phyloP scores from a whole-genome alignment of 2,329 filamentous ascomycete species.

The Alternaria tenuissima region DNA sequence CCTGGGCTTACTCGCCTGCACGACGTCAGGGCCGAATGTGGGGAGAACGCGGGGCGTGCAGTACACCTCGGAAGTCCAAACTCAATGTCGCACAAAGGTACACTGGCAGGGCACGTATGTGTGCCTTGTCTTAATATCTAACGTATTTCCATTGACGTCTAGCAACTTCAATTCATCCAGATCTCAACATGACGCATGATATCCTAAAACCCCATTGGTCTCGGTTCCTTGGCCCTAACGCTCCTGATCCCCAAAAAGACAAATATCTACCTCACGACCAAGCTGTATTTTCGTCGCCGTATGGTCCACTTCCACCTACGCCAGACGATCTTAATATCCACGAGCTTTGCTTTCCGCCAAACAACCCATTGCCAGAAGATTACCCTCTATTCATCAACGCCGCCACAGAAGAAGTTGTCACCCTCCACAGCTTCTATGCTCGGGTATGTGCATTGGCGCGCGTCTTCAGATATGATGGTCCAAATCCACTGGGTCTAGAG shows the following conservation, averaged over 20 bases:
- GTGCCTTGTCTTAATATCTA: neutral
- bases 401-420: slow-evolving; percentile 32
- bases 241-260: slow-evolving; percentile 32
- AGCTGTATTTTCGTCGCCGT: slow-evolving; percentile 37
- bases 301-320: slow-evolving; percentile 37
- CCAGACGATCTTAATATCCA: slow-evolving; percentile 43
- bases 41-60: slow-evolving; percentile 6
- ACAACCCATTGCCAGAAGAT: slow-evolving; percentile 35
- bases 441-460: slow-evolving; percentile 38
- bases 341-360: slow-evolving; percentile 40
- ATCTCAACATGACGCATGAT: slow-evolving; percentile 28
- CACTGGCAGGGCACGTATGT: neutral
- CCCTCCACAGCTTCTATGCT: slow-evolving; percentile 40
- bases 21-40: slow-evolving; percentile 1
- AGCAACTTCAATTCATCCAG: neutral
- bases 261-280: slow-evolving; percentile 29
- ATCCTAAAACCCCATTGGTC: slow-evolving; percentile 40
- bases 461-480: slow-evolving; percentile 37
- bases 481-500: slow-evolving; percentile 32
- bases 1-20: neutral
- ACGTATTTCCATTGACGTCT: neutral
- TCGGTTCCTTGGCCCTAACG: slow-evolving; percentile 31
- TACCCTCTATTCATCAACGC: slow-evolving; percentile 44
- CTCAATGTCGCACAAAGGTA: neutral
- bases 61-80: slow-evolving; percentile 1